Evolutionary conservation across 2,329 filamentous ascomycete species (phyloP).

Genomic region (Fusarium falciforme): DNA sequence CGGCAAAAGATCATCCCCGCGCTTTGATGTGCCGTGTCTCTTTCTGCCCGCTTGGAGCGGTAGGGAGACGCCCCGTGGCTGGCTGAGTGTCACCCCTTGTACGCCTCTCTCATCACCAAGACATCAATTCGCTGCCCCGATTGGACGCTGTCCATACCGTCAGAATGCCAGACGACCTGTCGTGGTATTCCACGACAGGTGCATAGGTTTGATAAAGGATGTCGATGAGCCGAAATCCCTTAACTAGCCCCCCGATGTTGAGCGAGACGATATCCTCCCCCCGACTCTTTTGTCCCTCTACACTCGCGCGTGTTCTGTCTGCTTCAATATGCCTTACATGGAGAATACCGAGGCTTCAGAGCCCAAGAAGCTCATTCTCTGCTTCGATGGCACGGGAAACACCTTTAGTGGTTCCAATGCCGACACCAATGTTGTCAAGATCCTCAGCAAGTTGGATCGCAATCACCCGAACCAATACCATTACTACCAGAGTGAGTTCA

Average conservation of each 20-base stretch:
- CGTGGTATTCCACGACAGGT: not conserved
- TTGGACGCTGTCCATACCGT: not conserved
- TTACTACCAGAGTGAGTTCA: conserved; percentile 59
- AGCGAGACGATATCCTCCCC: not conserved
- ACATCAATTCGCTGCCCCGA: not conserved
- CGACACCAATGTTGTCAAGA: conserved; percentile 66
- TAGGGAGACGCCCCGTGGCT: not conserved
- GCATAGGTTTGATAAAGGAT: not conserved
- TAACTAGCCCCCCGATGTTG: not conserved
- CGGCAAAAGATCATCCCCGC: not conserved
- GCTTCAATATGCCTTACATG: conserved; percentile 28
- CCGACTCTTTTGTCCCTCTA: not conserved
- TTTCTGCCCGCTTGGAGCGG: not conserved
- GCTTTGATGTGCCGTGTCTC: not conserved
- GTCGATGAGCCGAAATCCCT: not conserved
- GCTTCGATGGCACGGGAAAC: conserved; percentile 63
- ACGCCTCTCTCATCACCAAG: not conserved
- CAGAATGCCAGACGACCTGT: not conserved
- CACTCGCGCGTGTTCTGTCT: not conserved
- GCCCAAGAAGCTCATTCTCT: conserved; percentile 57
- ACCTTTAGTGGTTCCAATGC: conserved; percentile 58
- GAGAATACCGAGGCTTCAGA: conserved; percentile 23
- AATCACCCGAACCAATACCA: conserved; percentile 57
- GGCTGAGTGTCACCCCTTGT: not conserved
- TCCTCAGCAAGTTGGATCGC: conserved; percentile 59